Percentiles rank a stretch among this genome's conserved stretches.
Conservation (phyloP, 805 yeast species). For the Sugiyamaella boreocaroliniensis region DNA sequence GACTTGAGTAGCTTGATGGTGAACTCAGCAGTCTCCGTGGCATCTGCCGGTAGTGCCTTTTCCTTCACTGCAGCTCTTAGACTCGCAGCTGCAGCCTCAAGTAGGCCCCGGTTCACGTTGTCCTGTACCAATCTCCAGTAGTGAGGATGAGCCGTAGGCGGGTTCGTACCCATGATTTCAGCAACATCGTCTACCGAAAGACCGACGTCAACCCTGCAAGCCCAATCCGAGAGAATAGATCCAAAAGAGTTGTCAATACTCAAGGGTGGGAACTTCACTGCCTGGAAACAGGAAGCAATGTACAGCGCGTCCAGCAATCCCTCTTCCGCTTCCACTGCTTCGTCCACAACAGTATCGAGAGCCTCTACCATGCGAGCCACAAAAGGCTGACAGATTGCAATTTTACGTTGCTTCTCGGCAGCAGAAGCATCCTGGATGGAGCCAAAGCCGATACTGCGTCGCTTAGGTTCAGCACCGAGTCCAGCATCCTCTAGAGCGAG, state of each 20-base stretch:
- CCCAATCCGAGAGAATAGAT: conserved; percentile 25
- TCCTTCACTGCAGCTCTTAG: neutral
- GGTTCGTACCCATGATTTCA: conserved; percentile 14
- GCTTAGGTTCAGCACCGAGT: neutral
- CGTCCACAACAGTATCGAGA: neutral
- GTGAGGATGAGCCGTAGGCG: conserved; percentile 13
- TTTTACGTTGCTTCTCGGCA: neutral
- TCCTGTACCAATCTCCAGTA: conserved; percentile 16
- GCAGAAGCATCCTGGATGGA: neutral
- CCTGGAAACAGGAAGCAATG: conserved; percentile 20
- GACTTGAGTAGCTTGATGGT: conserved; percentile 17
- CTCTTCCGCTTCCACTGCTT: neutral
- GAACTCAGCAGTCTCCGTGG: conserved; percentile 5
- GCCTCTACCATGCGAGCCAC: neutral
- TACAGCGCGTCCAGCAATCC: conserved; percentile 11
- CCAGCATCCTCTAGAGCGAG: neutral
- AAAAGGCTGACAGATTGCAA: neutral
- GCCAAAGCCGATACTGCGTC: neutral
- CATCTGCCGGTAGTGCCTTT: neutral
- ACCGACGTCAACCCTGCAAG: conserved; percentile 21
- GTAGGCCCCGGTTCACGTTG: conserved; percentile 15
- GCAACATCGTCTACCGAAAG: conserved; percentile 16
- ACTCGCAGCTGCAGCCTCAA: conserved; percentile 8
- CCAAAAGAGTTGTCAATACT: conserved; percentile 14
- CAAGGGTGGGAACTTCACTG: conserved; percentile 16